These are phyloP conservation scores for Seminavis robusta DNA, from an alignment of 108 stramenopile genomes.

Conservation along the genomic window DNA sequence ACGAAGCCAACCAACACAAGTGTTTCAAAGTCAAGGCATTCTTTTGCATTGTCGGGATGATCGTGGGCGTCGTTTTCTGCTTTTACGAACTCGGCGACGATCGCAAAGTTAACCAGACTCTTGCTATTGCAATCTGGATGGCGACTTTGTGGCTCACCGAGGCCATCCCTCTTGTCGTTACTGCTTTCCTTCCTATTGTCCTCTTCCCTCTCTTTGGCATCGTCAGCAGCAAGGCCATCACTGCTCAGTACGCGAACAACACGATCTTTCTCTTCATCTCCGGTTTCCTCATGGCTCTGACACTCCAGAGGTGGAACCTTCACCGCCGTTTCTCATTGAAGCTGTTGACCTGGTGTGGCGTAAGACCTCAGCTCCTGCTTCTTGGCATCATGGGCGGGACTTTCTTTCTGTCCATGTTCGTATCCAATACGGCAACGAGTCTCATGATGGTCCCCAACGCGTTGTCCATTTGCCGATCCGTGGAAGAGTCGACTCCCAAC, in stretches of 20 bases:
- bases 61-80: conserved; percentile 6
- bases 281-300: conserved; percentile 9
- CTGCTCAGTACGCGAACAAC: conserved; percentile 13
- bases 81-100: conserved; percentile 6
- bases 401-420: conserved; percentile 20
- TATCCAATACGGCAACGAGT: conserved; percentile 8
- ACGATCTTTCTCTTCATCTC: conserved; percentile 14
- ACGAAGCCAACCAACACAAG: no score
- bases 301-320: conserved; percentile 12
- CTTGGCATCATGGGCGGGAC: conserved; percentile 10
- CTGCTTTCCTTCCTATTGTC: conserved; percentile 12
- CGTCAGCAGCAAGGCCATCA: not conserved
- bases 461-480: not conserved
- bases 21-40: no score
- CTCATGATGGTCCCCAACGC: conserved; percentile 22
- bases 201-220: conserved; percentile 17
- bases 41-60: not conserved
- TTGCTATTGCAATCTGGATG: conserved; percentile 11
- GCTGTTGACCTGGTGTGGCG: conserved; percentile 3
- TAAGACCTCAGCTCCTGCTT: not conserved
- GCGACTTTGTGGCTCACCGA: conserved; percentile 12
- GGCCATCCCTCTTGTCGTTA: conserved; percentile 14
- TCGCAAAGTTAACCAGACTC: conserved; percentile 2
- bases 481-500: not conserved
- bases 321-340: conserved; percentile 17